phyloP scores from a whole-genome alignment of 805 yeast species.

The Monosporozyma aerobia region DNA sequence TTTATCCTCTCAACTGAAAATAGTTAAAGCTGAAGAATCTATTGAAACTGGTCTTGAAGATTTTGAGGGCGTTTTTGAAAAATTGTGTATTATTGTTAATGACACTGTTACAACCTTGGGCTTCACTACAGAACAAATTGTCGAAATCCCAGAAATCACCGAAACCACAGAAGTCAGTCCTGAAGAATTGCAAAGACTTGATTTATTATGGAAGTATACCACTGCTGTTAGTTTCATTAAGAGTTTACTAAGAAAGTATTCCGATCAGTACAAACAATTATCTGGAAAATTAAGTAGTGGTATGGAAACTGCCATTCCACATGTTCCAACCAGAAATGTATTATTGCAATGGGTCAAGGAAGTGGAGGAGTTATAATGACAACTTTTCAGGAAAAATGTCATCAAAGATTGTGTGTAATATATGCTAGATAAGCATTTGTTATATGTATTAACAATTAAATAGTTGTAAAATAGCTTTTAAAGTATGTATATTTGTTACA shows the following conservation, averaged over 20 bases:
- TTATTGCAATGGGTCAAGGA: constrained; percentile 31
- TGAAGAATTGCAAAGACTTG: constrained; percentile 27
- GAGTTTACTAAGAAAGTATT: constrained; percentile 35
- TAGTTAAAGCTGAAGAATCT: constrained; percentile 4
- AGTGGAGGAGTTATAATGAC: constrained; percentile 14
- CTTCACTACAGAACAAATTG: constrained; percentile 9
- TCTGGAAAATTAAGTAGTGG: constrained; percentile 27
- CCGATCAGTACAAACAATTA: constrained; percentile 33
- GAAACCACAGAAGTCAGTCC: constrained; percentile 21
- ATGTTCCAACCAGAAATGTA: constrained; percentile 24
- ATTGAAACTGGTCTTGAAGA: constrained; percentile 20
- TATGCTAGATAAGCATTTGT: background rate
- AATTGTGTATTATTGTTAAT: constrained; percentile 17
- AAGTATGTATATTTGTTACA: background rate
- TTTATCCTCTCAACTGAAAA: constrained; percentile 18
- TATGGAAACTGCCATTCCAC: constrained; percentile 27
- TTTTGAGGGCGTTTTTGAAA: constrained; percentile 25
- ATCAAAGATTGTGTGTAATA: background rate
- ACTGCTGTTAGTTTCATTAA: constrained; percentile 31
- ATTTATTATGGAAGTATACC: constrained; percentile 36
- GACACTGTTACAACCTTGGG: constrained; percentile 15
- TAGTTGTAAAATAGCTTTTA: background rate
- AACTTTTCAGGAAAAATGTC: background rate
- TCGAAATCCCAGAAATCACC: constrained; percentile 12
- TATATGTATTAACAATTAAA: background rate